phyloP scores from a whole-genome alignment of 306 rosid species.

The Trifolium repens region DNA sequence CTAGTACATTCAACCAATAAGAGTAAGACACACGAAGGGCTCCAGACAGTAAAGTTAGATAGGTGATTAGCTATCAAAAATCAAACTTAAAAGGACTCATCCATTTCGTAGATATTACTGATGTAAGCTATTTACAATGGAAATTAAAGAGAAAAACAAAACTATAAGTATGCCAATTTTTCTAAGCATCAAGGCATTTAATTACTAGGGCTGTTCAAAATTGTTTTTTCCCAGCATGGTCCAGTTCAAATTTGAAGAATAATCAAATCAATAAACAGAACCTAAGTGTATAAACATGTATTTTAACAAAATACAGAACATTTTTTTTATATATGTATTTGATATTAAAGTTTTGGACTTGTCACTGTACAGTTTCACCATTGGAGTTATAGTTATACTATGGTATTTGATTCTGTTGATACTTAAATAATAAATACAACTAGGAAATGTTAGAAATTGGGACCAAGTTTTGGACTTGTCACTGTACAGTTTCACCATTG shows the following conservation, averaged over 20 bases:
- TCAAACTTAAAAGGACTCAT: constrained; percentile 6
- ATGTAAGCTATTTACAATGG: constrained; percentile 21
- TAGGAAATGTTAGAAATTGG: too few relatives aligned
- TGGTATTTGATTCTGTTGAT: not conserved
- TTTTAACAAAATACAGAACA: not conserved
- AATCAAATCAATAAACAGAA: constrained; percentile 11
- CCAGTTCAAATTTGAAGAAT: not conserved
- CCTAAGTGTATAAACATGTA: not conserved
- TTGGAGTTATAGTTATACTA: not conserved
- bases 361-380: constrained; percentile 8
- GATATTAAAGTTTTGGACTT: constrained; percentile 8
- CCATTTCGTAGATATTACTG: not conserved
- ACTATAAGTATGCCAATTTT: not conserved
- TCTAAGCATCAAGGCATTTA: constrained; percentile 14
- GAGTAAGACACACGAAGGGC: not conserved
- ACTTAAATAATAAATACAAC: constrained; percentile 2
- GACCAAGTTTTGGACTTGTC: constrained; percentile 15
- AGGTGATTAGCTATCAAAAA: not conserved
- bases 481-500: constrained; percentile 3
- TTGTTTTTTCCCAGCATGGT: not conserved
- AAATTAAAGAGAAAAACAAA: not conserved
- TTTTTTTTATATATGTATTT: not conserved
- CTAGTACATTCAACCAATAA: constrained; percentile 3
- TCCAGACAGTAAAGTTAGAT: not conserved
- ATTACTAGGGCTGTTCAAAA: constrained; percentile 4